Conservation (phyloP, 768 basidiomycete species). For the Mycena metata region DNA sequence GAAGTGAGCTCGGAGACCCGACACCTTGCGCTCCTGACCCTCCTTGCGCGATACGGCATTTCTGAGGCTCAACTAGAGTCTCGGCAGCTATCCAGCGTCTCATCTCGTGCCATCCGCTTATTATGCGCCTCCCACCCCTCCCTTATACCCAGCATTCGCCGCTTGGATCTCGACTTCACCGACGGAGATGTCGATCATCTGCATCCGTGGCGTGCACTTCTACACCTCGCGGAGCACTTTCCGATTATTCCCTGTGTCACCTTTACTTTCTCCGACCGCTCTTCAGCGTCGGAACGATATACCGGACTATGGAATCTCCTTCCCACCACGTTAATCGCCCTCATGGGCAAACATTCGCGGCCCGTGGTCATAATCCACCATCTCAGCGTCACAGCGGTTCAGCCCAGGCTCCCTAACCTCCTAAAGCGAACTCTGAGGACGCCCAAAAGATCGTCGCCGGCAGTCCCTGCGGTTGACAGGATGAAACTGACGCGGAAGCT, state of each 20-base stretch:
- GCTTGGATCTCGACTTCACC: constrained; percentile 17
- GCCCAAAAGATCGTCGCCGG: not conserved
- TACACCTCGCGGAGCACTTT: constrained; percentile 19
- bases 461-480: constrained; percentile 11
- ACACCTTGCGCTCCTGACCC: constrained; percentile 20
- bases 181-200: constrained; percentile 5
- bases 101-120: constrained; percentile 16
- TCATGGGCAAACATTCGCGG: constrained; percentile 5
- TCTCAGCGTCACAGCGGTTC: not conserved
- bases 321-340: not conserved
- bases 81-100: constrained; percentile 11
- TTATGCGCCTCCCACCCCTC: constrained; percentile 9
- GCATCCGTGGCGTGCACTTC: constrained; percentile 1
- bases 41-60: constrained; percentile 23
- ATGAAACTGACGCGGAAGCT: constrained; percentile 16
- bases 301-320: constrained; percentile 10
- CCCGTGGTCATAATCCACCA: constrained; percentile 15
- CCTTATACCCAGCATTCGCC: constrained; percentile 14
- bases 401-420: constrained; percentile 15
- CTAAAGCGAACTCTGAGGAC: constrained; percentile 14
- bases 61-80: constrained; percentile 16
- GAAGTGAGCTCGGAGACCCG: constrained; percentile 22
- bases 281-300: not conserved
- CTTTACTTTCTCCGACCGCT: constrained; percentile 8
- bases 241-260: constrained; percentile 22